A percentile compares a stretch with the other conserved stretches of the same genome.
Evolutionary conservation across 768 basidiomycete species (phyloP).

Genomic region (Termitomyces sp.): DNA sequence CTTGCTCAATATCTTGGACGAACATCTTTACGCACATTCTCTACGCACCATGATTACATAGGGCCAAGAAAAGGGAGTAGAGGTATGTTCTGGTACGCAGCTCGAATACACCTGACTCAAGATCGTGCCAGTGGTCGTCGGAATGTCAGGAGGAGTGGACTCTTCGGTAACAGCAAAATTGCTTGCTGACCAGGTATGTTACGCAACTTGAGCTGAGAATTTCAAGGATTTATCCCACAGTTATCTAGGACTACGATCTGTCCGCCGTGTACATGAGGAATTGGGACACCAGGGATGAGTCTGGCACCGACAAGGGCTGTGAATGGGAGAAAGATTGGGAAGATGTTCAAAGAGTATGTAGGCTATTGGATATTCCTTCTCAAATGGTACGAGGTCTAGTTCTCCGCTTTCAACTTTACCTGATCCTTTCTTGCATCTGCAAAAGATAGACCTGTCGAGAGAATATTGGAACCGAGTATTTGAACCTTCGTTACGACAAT

Average conservation of each 20-base stretch:
- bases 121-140: conserved; percentile 62
- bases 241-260: conserved; percentile 64
- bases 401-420: neutral
- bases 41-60: conserved; percentile 3
- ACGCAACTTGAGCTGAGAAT: neutral
- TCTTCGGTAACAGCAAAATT: conserved; percentile 85
- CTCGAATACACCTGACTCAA: neutral
- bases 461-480: conserved; percentile 94
- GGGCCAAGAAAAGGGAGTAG: conserved; percentile 34
- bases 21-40: conserved; percentile 6
- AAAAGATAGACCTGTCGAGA: conserved; percentile 76
- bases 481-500: conserved; percentile 72
- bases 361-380: conserved; percentile 65
- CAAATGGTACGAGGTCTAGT: conserved; percentile 45
- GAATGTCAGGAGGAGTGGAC: conserved; percentile 96
- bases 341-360: conserved; percentile 81
- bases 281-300: conserved; percentile 87
- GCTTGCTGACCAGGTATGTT: conserved; percentile 54
- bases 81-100: conserved; percentile 14
- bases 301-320: conserved; percentile 73
- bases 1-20: conserved; percentile 13
- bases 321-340: conserved; percentile 97
- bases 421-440: neutral
- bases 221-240: neutral
- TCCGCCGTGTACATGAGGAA: conserved; percentile 95